Percentiles rank a stretch among this genome's conserved stretches.
phyloP scores from a whole-genome alignment of 495 filamentous ascomycete species.

The Cenococcum geophilum region DNA sequence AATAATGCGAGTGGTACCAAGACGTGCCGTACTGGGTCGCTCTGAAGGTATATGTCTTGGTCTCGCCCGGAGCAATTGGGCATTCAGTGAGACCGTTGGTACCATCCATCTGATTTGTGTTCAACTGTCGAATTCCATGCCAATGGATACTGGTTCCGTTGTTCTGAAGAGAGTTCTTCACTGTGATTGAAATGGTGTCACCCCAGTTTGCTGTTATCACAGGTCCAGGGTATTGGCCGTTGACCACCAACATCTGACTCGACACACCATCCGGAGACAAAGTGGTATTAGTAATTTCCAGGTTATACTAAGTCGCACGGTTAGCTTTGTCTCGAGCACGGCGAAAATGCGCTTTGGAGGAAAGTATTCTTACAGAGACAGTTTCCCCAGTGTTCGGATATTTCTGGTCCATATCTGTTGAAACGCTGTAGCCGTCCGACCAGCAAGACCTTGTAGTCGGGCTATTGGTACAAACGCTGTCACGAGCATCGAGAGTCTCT shows the following conservation, averaged over 20 bases:
- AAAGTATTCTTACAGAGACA: conserved; percentile 13
- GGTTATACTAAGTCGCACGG: conserved; percentile 14
- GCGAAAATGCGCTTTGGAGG: background rate
- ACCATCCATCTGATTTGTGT: conserved; percentile 34
- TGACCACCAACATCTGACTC: conserved; percentile 21
- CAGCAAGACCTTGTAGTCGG: conserved; percentile 22
- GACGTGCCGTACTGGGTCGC: conserved; percentile 40
- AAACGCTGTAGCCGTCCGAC: conserved; percentile 14
- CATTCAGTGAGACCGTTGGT: conserved; percentile 39
- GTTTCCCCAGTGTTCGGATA: conserved; percentile 27
- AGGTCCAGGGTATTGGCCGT: conserved; percentile 31
- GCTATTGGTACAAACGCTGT: conserved; percentile 17
- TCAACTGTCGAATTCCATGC: conserved; percentile 39
- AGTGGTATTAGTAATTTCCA: conserved; percentile 23
- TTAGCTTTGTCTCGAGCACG: background rate
- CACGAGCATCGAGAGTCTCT: conserved; percentile 10
- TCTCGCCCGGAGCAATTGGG: conserved; percentile 36
- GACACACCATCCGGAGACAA: conserved; percentile 25
- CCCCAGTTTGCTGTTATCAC: conserved; percentile 31
- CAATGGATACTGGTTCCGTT: conserved; percentile 41
- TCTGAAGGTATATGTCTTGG: conserved; percentile 36
- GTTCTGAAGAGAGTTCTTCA: conserved; percentile 33
- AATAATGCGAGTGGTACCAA: conserved; percentile 39
- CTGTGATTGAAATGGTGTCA: conserved; percentile 33
- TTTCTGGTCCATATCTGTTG: conserved; percentile 25